These are phyloP conservation scores for Leccinum colubrinum DNA, from an alignment of 1,284 basidiomycete genomes.

Conservation along the genomic window DNA sequence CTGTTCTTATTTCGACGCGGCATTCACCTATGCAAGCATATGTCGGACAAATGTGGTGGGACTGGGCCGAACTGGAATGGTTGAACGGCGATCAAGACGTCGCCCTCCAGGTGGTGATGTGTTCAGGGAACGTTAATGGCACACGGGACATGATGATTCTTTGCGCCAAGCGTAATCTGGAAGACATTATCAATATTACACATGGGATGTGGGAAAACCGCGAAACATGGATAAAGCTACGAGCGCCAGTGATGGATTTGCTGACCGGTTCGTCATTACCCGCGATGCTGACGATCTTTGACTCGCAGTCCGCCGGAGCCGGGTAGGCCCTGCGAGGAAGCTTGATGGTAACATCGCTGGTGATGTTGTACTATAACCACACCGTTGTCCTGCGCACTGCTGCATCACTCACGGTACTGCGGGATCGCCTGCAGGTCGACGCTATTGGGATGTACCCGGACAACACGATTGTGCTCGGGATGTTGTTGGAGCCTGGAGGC, in stretches of 20 bases:
- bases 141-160: conserved; percentile 51
- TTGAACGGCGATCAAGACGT: conserved; percentile 51
- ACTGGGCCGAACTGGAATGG: conserved; percentile 92
- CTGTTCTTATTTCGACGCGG: conserved; percentile 50
- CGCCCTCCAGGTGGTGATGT: conserved; percentile 52
- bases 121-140: conserved; percentile 52
- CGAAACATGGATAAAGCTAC: conserved; percentile 56
- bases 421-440: conserved; percentile 49
- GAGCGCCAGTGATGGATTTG: conserved; percentile 50
- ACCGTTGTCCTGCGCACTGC: conserved; percentile 52
- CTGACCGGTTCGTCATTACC: conserved; percentile 44
- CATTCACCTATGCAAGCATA: conserved; percentile 35
- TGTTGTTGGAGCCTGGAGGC: conserved; percentile 48
- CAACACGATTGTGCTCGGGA: no score
- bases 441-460: no score
- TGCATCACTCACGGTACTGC: conserved; percentile 57
- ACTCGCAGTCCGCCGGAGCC: conserved; percentile 37
- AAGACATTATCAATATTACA: conserved; percentile 41
- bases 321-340: conserved; percentile 48
- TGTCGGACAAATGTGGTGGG: conserved; percentile 70
- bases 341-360: conserved; percentile 52
- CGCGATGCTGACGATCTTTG: conserved; percentile 46
- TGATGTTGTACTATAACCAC: conserved; percentile 61
- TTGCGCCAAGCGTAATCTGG: conserved; percentile 56
- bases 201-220: conserved; percentile 49